Conservation (phyloP, 306 rosid genomes). For the Prunus salicina region DNA sequence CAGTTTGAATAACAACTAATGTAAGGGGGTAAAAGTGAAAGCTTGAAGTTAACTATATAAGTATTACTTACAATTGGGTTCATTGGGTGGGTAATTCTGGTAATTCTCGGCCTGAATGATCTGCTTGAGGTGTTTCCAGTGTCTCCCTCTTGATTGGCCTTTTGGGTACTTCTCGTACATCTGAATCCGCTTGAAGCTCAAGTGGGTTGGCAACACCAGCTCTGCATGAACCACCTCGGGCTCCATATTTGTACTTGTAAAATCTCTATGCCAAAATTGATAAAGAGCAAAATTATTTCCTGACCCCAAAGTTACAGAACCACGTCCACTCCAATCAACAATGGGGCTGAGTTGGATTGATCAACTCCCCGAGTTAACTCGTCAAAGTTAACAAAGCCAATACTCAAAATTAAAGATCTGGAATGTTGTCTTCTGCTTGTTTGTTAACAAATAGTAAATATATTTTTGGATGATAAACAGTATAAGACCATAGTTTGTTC, state of each 20-base stretch:
- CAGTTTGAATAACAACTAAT: neutral
- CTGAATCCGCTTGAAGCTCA: constrained; percentile 78
- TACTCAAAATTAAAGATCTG: neutral
- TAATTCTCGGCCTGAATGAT: constrained; percentile 89
- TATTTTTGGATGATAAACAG: neutral
- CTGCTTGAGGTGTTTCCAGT: constrained; percentile 97
- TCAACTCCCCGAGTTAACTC: neutral
- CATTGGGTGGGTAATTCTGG: constrained; percentile 63
- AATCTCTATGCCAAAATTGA: neutral
- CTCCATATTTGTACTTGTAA: constrained; percentile 45
- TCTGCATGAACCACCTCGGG: constrained; percentile 70
- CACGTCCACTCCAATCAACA: neutral
- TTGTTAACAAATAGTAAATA: neutral
- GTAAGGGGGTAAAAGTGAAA: neutral
- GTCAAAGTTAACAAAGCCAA: neutral
- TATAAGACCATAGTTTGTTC: neutral
- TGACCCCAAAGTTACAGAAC: neutral
- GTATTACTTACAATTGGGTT: constrained; percentile 64
- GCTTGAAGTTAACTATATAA: neutral
- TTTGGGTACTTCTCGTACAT: constrained; percentile 91
- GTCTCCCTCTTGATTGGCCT: constrained; percentile 86
- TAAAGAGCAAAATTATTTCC: neutral
- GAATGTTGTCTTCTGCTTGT: neutral
- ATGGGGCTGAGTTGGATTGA: neutral
- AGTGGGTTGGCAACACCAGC: constrained; percentile 71